Percentiles rank a stretch among this genome's conserved stretches.
phyloP scores from a whole-genome alignment of 140 eudicot genomes.

The Erigeron philadelphicus region DNA sequence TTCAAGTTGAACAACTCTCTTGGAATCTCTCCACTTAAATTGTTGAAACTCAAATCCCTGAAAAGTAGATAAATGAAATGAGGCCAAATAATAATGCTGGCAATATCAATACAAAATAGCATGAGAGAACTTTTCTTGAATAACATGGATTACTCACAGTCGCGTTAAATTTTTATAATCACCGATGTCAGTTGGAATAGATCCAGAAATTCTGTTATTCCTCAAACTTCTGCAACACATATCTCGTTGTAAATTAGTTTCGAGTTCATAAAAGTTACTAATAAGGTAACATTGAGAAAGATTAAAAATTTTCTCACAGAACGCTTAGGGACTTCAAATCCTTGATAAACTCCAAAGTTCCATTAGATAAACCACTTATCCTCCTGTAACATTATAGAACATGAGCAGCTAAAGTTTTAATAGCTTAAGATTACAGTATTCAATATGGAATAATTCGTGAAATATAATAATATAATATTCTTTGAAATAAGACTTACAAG shows the following conservation, averaged over 20 bases:
- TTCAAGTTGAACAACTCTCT: slow-evolving; percentile 44
- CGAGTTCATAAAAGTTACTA: too few species aligned
- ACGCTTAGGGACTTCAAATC: slow-evolving; percentile 40
- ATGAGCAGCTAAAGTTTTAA: slow-evolving; percentile 1
- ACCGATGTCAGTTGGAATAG: slow-evolving; percentile 57
- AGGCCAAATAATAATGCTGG: slow-evolving; percentile 7
- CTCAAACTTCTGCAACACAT: slow-evolving; percentile 42
- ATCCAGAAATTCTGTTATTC: slow-evolving; percentile 62
- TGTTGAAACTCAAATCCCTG: slow-evolving; percentile 92
- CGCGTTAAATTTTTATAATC: slow-evolving; percentile 34
- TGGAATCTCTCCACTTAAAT: slow-evolving; percentile 57
- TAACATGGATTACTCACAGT: slow-evolving; percentile 45
- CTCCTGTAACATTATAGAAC: slow-evolving; percentile 47
- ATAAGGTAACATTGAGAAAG: too few species aligned
- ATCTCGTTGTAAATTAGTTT: too few species aligned
- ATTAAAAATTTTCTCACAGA: slow-evolving; percentile 41
- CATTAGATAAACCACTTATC: slow-evolving; percentile 68
- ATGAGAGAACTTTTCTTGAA: too few species aligned
- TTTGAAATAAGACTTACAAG: slow-evolving; percentile 39
- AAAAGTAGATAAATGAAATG: neutral
- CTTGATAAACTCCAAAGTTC: slow-evolving; percentile 60
- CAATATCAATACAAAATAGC: neutral
- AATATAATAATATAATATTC: too few species aligned
- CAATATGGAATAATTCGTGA: too few species aligned
- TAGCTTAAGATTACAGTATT: too few species aligned